phyloP scores from a whole-genome alignment of 768 basidiomycete genomes.

The Termitomyces sp. region DNA sequence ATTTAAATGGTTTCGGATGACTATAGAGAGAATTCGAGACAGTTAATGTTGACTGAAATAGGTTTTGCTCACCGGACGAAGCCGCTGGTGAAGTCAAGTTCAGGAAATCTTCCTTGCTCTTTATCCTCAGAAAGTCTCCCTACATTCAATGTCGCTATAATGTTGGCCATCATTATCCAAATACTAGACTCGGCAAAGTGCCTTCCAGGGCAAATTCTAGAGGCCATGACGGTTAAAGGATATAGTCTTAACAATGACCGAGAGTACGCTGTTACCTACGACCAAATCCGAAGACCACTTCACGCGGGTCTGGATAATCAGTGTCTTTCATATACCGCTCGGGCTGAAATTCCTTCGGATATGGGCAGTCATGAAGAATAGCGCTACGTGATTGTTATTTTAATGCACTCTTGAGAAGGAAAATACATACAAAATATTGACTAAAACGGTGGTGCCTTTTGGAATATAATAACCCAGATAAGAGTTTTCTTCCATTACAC shows the following conservation, averaged over 20 bases:
- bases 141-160: conserved; percentile 47
- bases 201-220: conserved; percentile 54
- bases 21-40: conserved; percentile 27
- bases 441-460: conserved; percentile 40
- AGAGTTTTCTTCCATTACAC: conserved; percentile 49
- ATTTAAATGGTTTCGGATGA: conserved; percentile 51
- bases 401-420: background rate
- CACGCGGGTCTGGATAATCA: conserved; percentile 42
- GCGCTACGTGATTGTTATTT: conserved; percentile 27
- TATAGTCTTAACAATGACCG: background rate
- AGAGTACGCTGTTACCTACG: conserved; percentile 34
- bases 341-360: conserved; percentile 48
- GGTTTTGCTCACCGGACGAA: conserved; percentile 43
- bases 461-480: conserved; percentile 48
- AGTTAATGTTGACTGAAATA: background rate
- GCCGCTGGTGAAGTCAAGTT: conserved; percentile 37
- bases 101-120: conserved; percentile 40
- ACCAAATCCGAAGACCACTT: conserved; percentile 58
- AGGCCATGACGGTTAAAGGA: background rate
- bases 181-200: conserved; percentile 49
- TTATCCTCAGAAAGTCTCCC: conserved; percentile 37
- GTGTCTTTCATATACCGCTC: conserved; percentile 45
- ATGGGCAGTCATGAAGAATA: conserved; percentile 42
- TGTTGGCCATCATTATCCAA: conserved; percentile 44
- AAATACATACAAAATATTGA: conserved; percentile 41